Evolutionary conservation across 345 rosid species (phyloP).

Genomic region (Mercurialis annua): DNA sequence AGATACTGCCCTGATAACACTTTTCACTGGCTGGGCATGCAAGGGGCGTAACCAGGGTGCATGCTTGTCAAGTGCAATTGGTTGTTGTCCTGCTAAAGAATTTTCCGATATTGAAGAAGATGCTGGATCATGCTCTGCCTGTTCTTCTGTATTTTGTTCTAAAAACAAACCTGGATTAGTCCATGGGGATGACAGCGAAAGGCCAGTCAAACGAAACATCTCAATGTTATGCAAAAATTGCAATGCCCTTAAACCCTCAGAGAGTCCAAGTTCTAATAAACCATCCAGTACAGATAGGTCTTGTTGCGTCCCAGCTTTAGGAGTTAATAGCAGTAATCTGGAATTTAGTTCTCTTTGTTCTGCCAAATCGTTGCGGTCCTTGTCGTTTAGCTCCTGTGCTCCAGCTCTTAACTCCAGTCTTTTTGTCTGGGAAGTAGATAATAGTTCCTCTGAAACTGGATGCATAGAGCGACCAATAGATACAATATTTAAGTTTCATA

Average conservation of each 20-base stretch:
- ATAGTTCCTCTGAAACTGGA: slow-evolving; percentile 41
- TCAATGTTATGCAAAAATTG: slow-evolving; percentile 33
- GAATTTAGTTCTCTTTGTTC: slow-evolving; percentile 67
- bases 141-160: slow-evolving; percentile 35
- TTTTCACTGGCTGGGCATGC: slow-evolving; percentile 96
- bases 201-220: slow-evolving; percentile 48
- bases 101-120: slow-evolving; percentile 56
- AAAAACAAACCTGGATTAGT: slow-evolving; percentile 21
- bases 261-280: slow-evolving; percentile 29
- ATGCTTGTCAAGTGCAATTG: slow-evolving; percentile 56
- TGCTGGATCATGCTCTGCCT: slow-evolving; percentile 41
- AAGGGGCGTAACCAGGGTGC: slow-evolving; percentile 62
- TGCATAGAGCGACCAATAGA: slow-evolving; percentile 70
- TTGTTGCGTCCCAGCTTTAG: slow-evolving; percentile 86
- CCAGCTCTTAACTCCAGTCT: slow-evolving; percentile 86
- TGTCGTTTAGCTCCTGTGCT: slow-evolving; percentile 59
- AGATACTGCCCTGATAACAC: slow-evolving; percentile 69
- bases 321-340: slow-evolving; percentile 58
- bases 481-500: slow-evolving; percentile 86
- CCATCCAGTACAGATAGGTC: slow-evolving; percentile 43
- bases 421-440: slow-evolving; percentile 76
- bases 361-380: slow-evolving; percentile 66
- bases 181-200: slow-evolving; percentile 33
- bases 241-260: slow-evolving; percentile 23
- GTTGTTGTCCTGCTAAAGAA: slow-evolving; percentile 54